Conservation (phyloP, 2,329 filamentous ascomycete genomes). For the Penicillium fuscoglaucum region DNA sequence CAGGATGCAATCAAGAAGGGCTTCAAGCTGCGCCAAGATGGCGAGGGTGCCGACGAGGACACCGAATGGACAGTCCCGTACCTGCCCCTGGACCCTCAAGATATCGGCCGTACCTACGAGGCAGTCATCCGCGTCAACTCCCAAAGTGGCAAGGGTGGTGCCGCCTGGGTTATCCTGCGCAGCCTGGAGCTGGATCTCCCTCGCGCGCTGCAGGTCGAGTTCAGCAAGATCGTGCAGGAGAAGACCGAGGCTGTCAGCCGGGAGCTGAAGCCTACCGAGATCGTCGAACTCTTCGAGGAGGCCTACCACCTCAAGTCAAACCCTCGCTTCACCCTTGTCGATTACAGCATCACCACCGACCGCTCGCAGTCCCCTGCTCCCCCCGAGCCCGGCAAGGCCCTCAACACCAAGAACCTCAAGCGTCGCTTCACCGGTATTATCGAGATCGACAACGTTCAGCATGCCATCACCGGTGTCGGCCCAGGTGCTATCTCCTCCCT, state of each 20-base stretch:
- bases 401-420: slow-evolving; percentile 74
- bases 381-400: slow-evolving; percentile 66
- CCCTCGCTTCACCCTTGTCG: slow-evolving; percentile 80
- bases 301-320: slow-evolving; percentile 84
- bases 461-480: slow-evolving; percentile 74
- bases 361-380: slow-evolving; percentile 74
- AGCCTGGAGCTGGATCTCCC: slow-evolving; percentile 89
- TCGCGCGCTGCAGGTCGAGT: slow-evolving; percentile 86
- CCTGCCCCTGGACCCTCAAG: slow-evolving; percentile 85
- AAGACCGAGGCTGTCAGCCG: slow-evolving; percentile 77
- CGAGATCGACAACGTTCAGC: slow-evolving; percentile 76
- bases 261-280: slow-evolving; percentile 81
- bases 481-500: slow-evolving; percentile 90
- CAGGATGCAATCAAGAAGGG: slow-evolving; percentile 97
- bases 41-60: slow-evolving; percentile 62
- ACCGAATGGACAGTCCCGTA: slow-evolving; percentile 80
- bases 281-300: slow-evolving; percentile 81
- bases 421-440: slow-evolving; percentile 84
- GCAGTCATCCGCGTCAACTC: slow-evolving; percentile 98
- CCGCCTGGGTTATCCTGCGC: slow-evolving; percentile 89
- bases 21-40: slow-evolving; percentile 64
- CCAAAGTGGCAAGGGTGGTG: slow-evolving; percentile 90
- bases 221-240: slow-evolving; percentile 81
- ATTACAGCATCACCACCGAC: slow-evolving; percentile 88
- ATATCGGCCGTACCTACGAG: slow-evolving; percentile 96